phyloP scores from a whole-genome alignment of 495 filamentous ascomycete genomes.

The Beverwykella pulmonaria region DNA sequence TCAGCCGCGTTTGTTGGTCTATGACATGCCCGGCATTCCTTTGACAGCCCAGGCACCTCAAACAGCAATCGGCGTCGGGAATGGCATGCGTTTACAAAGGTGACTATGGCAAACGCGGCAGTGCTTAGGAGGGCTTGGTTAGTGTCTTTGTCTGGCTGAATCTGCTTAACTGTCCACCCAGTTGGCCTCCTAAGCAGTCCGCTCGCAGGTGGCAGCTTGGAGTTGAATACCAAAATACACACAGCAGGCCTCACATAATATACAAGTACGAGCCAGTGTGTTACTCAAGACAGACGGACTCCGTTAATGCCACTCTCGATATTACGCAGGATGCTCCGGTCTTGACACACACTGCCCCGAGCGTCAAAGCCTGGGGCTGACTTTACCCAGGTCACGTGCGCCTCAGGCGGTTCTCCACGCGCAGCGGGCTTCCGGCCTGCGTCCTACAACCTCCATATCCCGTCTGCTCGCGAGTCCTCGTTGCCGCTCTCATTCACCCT shows the following conservation, averaged over 20 bases:
- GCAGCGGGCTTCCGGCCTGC: not conserved
- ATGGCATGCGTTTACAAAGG: not conserved
- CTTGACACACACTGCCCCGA: not conserved
- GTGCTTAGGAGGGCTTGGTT: not conserved
- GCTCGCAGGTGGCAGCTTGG: too few relatives aligned
- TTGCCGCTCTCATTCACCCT: constrained; percentile 5
- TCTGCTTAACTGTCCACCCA: not conserved
- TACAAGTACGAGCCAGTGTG: not conserved
- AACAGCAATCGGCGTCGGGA: not conserved
- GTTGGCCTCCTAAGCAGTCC: not conserved
- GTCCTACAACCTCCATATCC: constrained; percentile 1
- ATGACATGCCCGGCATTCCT: not conserved
- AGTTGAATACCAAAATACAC: not conserved
- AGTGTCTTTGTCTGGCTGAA: not conserved
- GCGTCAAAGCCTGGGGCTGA: not conserved
- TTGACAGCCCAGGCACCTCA: not conserved
- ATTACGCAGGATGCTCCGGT: constrained; percentile 20
- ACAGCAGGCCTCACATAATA: not conserved
- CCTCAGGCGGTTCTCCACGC: not conserved
- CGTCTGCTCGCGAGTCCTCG: constrained; percentile 3
- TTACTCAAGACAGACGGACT: constrained; percentile 12
- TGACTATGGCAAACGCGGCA: not conserved
- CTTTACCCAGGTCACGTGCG: constrained; percentile 27
- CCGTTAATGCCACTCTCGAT: constrained; percentile 20
- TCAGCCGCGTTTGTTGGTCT: not conserved